These are phyloP conservation scores for Coprinopsis strossmayeri DNA, from an alignment of 768 basidiomycete species.

Conservation along the genomic window DNA sequence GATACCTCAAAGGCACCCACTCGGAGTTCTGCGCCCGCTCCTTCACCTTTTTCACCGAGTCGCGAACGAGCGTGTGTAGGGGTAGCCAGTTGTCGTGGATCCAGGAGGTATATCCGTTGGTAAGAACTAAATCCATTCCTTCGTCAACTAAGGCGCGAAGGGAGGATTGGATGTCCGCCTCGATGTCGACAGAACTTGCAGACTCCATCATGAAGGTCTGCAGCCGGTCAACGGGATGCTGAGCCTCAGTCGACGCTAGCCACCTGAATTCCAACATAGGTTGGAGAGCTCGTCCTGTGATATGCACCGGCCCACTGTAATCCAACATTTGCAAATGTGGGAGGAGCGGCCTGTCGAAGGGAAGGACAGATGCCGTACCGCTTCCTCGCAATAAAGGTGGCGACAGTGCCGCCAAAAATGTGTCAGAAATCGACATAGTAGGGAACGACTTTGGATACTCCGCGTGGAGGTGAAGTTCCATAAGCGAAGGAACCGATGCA, in stretches of 20 bases:
- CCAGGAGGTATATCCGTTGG: background rate
- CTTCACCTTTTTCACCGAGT: too few relatives aligned
- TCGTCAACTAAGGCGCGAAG: background rate
- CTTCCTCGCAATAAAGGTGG: background rate
- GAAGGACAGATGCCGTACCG: background rate
- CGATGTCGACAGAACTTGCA: background rate
- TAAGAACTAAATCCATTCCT: slow-evolving; percentile 1
- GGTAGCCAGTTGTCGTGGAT: slow-evolving; percentile 3
- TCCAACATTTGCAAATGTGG: background rate
- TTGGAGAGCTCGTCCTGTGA: background rate
- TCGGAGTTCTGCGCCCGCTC: too few relatives aligned
- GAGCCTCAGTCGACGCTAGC: background rate
- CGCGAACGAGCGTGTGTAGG: background rate
- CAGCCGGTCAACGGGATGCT: background rate
- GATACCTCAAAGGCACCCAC: too few relatives aligned
- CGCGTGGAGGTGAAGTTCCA: background rate
- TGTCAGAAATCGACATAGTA: background rate
- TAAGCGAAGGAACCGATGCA: background rate
- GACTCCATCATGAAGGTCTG: background rate
- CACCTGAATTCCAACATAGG: background rate
- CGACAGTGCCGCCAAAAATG: background rate
- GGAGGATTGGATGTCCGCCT: background rate
- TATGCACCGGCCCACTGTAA: slow-evolving; percentile 1
- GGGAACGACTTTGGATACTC: background rate
- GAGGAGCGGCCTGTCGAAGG: background rate